phyloP scores from a whole-genome alignment of 1,139 yeast genomes.

The Pneumocystis sp. region DNA sequence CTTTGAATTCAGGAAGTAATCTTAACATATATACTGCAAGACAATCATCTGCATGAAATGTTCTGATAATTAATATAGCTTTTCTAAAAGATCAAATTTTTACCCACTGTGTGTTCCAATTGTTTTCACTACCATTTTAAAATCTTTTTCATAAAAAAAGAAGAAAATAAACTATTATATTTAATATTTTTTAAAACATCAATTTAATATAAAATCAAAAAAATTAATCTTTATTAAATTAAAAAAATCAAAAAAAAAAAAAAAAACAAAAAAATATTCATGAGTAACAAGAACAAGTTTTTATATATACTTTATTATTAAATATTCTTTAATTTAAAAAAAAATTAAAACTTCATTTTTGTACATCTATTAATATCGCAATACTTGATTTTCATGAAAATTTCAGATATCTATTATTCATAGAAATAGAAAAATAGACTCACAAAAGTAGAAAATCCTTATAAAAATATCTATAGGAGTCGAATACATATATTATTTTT shows the following conservation, averaged over 20 bases:
- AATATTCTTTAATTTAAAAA: background rate
- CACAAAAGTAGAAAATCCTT: background rate
- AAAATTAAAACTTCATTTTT: background rate
- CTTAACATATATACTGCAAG: conserved; percentile 79
- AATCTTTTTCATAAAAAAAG: background rate
- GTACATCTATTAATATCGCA: background rate
- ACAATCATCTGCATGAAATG: conserved; percentile 97
- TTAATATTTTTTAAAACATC: too few relatives aligned
- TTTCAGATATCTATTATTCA: background rate
- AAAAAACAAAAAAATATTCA: background rate
- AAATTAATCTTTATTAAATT: too few relatives aligned
- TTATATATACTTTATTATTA: background rate
- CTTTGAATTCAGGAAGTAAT: conserved; percentile 51
- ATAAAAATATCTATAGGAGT: background rate
- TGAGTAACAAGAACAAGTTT: background rate
- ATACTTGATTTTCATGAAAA: background rate
- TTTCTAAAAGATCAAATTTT: conserved; percentile 3
- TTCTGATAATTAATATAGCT: conserved; percentile 40
- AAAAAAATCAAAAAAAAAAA: background rate
- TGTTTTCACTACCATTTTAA: background rate
- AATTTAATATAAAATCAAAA: too few relatives aligned
- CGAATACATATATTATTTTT: background rate
- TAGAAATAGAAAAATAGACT: background rate
- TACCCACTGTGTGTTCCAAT: background rate
- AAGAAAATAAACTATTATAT: background rate